These are phyloP conservation scores for Sistotremastrum niveocremeum DNA, from an alignment of 768 basidiomycete genomes.

Conservation along the genomic window DNA sequence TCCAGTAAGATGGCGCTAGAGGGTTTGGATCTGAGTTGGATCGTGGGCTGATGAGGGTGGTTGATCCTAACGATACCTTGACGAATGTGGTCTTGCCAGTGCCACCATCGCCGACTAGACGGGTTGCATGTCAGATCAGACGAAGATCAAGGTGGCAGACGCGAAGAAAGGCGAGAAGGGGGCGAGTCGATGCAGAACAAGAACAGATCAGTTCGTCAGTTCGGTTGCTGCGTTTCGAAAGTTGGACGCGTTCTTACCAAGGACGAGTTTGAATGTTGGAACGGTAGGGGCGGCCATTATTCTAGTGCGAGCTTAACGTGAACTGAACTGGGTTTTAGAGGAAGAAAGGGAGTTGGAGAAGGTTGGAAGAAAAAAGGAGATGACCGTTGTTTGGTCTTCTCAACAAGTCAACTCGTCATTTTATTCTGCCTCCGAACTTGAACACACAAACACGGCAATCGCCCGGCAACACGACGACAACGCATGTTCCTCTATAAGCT, in stretches of 20 bases:
- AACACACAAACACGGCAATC: too few relatives aligned
- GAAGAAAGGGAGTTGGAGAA: not conserved
- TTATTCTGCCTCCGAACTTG: too few relatives aligned
- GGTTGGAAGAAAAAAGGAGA: not conserved
- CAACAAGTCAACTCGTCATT: too few relatives aligned
- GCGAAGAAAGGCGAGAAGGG: slow-evolving; percentile 6
- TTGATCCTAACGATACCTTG: slow-evolving; percentile 46
- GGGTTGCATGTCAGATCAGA: slow-evolving; percentile 9
- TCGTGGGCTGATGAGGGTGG: slow-evolving; percentile 19
- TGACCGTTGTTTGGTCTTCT: too few relatives aligned
- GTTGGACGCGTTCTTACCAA: slow-evolving; percentile 43
- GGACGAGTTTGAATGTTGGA: slow-evolving; percentile 97
- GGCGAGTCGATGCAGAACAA: slow-evolving; percentile 18
- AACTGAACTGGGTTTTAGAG: too few relatives aligned
- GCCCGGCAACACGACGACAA: too few relatives aligned
- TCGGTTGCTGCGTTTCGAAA: too few relatives aligned
- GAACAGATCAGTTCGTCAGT: slow-evolving; percentile 14
- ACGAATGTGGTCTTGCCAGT: slow-evolving; percentile 98
- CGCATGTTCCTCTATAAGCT: too few relatives aligned
- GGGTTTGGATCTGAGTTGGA: slow-evolving; percentile 43
- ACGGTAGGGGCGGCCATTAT: slow-evolving; percentile 19
- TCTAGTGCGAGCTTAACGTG: too few relatives aligned
- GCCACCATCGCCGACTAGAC: slow-evolving; percentile 84
- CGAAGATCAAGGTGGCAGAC: slow-evolving; percentile 8
- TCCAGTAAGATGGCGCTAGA: slow-evolving; percentile 91